Evolutionary conservation across 1,284 basidiomycete species (phyloP), one percentile per base, ranked within the genome.

Genomic region (Ustilago loliicola): DNA sequence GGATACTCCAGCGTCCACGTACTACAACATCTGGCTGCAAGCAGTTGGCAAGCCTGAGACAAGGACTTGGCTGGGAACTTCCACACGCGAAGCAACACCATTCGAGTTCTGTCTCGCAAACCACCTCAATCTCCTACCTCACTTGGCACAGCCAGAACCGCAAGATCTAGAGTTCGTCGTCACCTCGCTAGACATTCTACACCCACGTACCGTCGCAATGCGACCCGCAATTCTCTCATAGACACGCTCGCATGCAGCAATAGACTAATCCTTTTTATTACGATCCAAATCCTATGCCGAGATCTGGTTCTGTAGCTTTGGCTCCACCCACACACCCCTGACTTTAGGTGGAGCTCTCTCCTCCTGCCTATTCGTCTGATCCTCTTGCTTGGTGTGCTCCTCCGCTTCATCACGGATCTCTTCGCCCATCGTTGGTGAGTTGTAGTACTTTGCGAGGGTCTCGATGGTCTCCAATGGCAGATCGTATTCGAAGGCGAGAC

Each of bases 351-450:
- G 62, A 0, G 50, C 72, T 13, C 62, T 51, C n/a, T 74, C 66
- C 5, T 74, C 72, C 62, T 72, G 74, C 15, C 62, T 27, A 40
- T 72, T 64, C 10, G 69, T 55, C 57, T 68, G 70, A 34, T 77
- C 72, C n/a, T 56, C 61, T 30, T 56, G 45, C n/a, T 66, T 62
- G 19, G 47, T 36, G 48, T 50, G 48, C n/a, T 47, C 58, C 3
- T 51, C 53, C 10, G 3, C 48, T 38, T 72, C 72, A 23, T 79
- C 72, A n/a, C 57, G 45, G 23, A 75, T 54, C 50, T 79, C 65
- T 19, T 78, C 79, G 32, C 76, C 76, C 64, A 80, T 68, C 25
- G 77, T 80, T 1, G 79, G 79, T 0, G 70, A 75, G 64, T 76
- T 80, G 66, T 72, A 70, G 66, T 72, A 72, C 34, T 61, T 61